Conservation (phyloP, 306 rosid genomes). For the Begonia masoniana region DNA sequence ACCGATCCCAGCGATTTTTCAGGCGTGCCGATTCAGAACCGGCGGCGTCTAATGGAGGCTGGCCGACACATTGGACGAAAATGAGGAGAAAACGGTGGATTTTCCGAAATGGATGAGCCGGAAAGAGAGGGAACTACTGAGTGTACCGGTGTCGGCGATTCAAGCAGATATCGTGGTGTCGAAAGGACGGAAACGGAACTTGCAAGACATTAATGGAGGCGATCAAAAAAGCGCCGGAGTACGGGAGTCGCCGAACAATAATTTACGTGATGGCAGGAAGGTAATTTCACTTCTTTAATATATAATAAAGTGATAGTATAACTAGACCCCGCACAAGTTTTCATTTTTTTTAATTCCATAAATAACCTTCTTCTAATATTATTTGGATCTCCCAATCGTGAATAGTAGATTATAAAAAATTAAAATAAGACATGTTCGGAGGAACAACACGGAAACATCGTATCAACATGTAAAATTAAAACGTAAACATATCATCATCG, state of each 20-base stretch:
- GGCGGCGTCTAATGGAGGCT: constrained; percentile 16
- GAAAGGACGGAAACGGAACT: constrained; percentile 51
- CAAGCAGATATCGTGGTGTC: constrained; percentile 74
- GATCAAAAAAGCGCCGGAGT: constrained; percentile 56
- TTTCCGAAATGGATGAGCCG: constrained; percentile 60
- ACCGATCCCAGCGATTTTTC: constrained; percentile 36
- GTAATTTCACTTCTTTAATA: constrained; percentile 20
- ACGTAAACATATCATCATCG: no score
- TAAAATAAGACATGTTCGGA: no score
- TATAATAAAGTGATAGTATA: no score
- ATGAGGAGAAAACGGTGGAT: constrained; percentile 9
- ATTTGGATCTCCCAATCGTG: no score
- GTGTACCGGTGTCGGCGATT: constrained; percentile 28
- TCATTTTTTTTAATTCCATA: no score
- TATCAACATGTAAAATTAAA: no score
- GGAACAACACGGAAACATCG: no score
- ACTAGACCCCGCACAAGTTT: no score
- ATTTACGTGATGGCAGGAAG: constrained; percentile 91
- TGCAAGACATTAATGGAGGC: constrained; percentile 59
- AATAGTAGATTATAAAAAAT: no score
- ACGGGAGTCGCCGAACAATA: constrained; percentile 36
- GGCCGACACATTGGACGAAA: background rate
- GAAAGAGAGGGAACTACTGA: constrained; percentile 53
- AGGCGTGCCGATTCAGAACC: constrained; percentile 72
- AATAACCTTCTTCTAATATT: no score